These are phyloP conservation scores for Ascochyta viciae-villosae DNA, from an alignment of 2,329 filamentous ascomycete species.

Conservation along the genomic window DNA sequence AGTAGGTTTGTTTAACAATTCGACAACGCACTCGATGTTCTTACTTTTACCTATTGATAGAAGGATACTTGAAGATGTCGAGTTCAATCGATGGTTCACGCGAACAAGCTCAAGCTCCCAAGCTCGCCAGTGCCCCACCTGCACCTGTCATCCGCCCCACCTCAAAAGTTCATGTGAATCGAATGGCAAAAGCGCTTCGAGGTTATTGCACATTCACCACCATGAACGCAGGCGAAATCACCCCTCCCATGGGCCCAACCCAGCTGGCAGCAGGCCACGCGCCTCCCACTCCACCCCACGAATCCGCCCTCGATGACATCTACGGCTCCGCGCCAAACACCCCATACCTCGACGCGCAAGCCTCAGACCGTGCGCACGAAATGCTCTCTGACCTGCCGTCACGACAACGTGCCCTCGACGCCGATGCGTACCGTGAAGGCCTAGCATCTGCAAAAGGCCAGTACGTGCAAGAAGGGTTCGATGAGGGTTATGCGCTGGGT, in stretches of 20 bases:
- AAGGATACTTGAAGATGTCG: neutral
- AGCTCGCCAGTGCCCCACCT: conserved; percentile 25
- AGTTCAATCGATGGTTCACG: conserved; percentile 1
- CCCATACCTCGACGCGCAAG: conserved; percentile 32
- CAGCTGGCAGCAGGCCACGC: conserved; percentile 39
- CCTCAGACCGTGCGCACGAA: conserved; percentile 42
- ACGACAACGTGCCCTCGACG: conserved; percentile 78
- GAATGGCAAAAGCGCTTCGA: neutral
- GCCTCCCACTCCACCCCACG: conserved; percentile 44
- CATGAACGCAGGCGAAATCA: conserved; percentile 32
- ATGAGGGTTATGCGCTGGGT: conserved; percentile 86
- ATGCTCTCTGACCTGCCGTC: conserved; percentile 74
- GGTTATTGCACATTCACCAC: neutral
- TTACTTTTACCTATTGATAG: too few relatives aligned
- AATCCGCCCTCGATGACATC: conserved; percentile 53
- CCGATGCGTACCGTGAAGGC: conserved; percentile 89
- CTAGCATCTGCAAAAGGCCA: conserved; percentile 76
- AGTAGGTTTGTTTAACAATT: too few relatives aligned
- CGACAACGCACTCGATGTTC: too few relatives aligned
- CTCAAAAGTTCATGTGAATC: conserved; percentile 7
- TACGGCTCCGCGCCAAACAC: conserved; percentile 55
- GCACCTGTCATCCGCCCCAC: conserved; percentile 18
- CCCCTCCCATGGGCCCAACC: conserved; percentile 35
- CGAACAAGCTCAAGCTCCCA: conserved; percentile 27
- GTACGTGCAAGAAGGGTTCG: conserved; percentile 86